Evolutionary conservation across 2,329 filamentous ascomycete species (phyloP), one percentile per base, ranked within the genome.

Genomic region (Penicillium sp.): DNA sequence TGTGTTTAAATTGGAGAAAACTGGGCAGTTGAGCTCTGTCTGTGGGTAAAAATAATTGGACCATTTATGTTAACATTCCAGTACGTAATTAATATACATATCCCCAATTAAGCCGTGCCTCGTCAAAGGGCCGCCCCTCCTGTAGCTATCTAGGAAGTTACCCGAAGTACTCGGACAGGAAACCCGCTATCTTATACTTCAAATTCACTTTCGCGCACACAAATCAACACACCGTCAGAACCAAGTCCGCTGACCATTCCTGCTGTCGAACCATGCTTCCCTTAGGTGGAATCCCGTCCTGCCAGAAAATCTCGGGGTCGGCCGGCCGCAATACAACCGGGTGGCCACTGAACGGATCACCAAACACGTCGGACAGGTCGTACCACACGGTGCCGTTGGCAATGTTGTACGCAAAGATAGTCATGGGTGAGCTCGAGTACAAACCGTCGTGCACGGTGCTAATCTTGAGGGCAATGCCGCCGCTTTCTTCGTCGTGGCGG

Each of bases 291-390:
- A 67, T 50, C 1, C 70, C 71, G 55, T 67, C 39, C 30, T 46
- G 33, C 71, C 71, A 74, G 14, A 42, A 41, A 48, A 72, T 68
- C 14, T 39, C 24, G 13, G 50, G 53, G 7, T 63, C 60, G 10
- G 63, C 51, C 6, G 65, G 63, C 5, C 44, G 5, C 31, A 72
- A 28, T 10, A 22, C 47, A 13, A 73, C 65, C 1, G 44, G 30
- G 11, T 58, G 44, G 11, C 69, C 69, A 8, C 50, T 49, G 54
- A 76, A 76, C 4, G 74, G 69, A 56, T 76, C 70, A 8, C 74
- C 75, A 61, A 73, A 71, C 16, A 76, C 71, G 66, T 76, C 73
- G 3, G 69, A 72, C 36, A 77, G 58, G 58, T 75, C 73, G 53
- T 76, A 77, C 63, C 71, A 75, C 43, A 76, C 64, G 33, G 57